Conservation (phyloP, 345 rosid genomes). For the Eucalyptus tenuipes region DNA sequence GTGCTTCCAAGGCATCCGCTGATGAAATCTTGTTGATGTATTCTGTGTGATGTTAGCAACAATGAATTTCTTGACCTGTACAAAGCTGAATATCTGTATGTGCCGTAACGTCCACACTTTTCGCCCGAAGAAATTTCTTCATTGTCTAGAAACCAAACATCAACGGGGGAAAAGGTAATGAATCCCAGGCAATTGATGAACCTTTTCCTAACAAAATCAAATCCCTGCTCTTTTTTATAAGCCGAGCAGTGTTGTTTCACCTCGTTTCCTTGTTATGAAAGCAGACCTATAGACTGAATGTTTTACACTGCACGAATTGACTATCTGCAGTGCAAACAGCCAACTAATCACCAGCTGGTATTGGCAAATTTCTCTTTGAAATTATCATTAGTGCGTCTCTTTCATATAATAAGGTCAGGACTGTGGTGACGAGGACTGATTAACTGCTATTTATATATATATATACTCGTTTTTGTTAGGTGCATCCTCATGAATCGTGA, state of each 20-base stretch:
- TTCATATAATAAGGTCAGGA: not conserved
- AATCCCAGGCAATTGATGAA: not conserved
- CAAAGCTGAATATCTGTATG: not conserved
- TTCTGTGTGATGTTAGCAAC: not conserved
- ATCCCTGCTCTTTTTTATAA: not conserved
- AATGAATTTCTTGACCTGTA: not conserved
- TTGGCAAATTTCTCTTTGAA: not conserved
- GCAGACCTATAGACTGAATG: not conserved
- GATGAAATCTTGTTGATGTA: not conserved
- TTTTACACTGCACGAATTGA: not conserved
- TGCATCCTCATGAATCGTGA: not conserved
- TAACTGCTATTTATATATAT: not conserved
- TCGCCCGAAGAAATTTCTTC: not conserved
- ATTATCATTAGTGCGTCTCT: not conserved
- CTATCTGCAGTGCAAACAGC: not conserved
- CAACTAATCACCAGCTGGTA: not conserved
- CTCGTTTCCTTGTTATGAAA: not conserved
- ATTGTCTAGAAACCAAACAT: not conserved
- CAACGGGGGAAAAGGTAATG: not conserved
- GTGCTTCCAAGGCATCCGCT: not conserved
- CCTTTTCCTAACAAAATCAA: not conserved
- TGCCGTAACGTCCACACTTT: not conserved
- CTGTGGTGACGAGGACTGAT: not conserved
- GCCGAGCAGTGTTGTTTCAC: not conserved
- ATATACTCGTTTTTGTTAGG: not conserved